Percentiles rank a stretch among this genome's conserved stretches.
Conservation (phyloP, 116 monocot genomes). For the Papilionanthe hybrid region DNA sequence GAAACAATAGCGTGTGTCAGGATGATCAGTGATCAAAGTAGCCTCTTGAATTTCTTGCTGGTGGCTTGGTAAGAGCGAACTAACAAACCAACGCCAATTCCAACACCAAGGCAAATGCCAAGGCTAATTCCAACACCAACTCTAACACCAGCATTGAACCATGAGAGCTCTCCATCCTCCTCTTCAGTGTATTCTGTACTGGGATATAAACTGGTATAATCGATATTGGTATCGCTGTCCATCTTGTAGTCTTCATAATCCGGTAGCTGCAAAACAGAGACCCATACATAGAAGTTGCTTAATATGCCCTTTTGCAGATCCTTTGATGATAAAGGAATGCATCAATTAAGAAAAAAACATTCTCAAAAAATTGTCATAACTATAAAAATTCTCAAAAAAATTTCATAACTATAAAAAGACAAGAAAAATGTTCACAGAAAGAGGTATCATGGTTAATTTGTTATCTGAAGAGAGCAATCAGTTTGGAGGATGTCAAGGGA, state of each 20-base stretch:
- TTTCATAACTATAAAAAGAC: too few relatives aligned
- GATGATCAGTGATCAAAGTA: constrained; percentile 9
- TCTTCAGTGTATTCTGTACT: constrained; percentile 21
- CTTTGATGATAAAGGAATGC: not conserved
- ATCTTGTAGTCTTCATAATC: constrained; percentile 19
- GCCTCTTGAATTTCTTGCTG: constrained; percentile 29
- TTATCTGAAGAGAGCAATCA: too few relatives aligned
- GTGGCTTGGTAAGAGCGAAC: constrained; percentile 39
- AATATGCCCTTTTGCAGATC: not conserved
- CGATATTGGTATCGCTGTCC: constrained; percentile 18
- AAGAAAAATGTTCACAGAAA: too few relatives aligned
- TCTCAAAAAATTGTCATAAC: too few relatives aligned
- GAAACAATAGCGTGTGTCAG: not conserved
- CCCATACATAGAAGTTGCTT: not conserved
- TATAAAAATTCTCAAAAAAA: too few relatives aligned
- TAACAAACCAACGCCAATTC: constrained; percentile 40
- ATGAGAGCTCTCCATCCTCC: constrained; percentile 42
- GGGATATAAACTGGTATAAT: constrained; percentile 20
- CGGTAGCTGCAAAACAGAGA: constrained; percentile 18
- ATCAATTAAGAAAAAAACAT: not conserved
- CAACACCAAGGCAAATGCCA: constrained; percentile 44
- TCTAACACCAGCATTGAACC: constrained; percentile 56
- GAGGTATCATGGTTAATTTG: too few relatives aligned
- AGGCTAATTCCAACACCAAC: constrained; percentile 50
- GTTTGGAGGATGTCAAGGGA: too few relatives aligned